Evolutionary conservation across 768 basidiomycete species (phyloP), one percentile per base, ranked within the genome.

Genomic region (Termitomyces bulborhizus): DNA sequence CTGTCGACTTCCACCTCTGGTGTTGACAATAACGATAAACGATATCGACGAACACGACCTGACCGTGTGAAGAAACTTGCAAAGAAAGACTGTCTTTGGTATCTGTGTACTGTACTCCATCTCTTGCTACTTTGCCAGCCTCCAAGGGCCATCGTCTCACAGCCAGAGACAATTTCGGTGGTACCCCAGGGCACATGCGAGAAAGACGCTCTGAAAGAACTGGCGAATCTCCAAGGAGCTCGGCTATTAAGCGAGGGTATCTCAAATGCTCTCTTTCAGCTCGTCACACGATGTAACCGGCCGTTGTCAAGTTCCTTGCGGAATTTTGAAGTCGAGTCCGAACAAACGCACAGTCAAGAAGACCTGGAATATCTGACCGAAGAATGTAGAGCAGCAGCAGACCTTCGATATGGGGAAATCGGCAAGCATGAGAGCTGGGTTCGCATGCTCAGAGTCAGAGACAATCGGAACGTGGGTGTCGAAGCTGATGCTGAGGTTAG

Each of bases 21-120:
- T 40, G 42, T 40, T 32, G 46, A 43, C 45, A 42, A 21, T 41
- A 41, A 45, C 8, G 36, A 32, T 32, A 55, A 49, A 18, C 50
- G 45, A 53, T 21, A 45, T 52, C 56, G 43, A 46, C 48, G 31
- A 51, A 45, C 52, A 41, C 48, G 31, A 54, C 13, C 46, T 36
- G 60, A 59, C 43, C 71, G 78, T 51, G 65, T 77, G 54, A 64
- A 61, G 57, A 68, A 66, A 42, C 71, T 82, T 31, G 76, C 72
- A 21, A 69, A 66, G 43, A 80, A 80, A 57, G 81, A 83, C 57
- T 59, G 77, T 26, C 46, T 77, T 11, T 83, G 80, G 80, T 82
- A 79, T 66, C 67, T 81, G 31, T 82, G 79, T 61, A 70, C 69
- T 39, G 57, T 74, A 45, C 64, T 81, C 31, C 76, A 78, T 55